Evolutionary conservation across 2,329 filamentous ascomycete genomes (phyloP).

Genomic region (Tolypocladium nubicola): DNA sequence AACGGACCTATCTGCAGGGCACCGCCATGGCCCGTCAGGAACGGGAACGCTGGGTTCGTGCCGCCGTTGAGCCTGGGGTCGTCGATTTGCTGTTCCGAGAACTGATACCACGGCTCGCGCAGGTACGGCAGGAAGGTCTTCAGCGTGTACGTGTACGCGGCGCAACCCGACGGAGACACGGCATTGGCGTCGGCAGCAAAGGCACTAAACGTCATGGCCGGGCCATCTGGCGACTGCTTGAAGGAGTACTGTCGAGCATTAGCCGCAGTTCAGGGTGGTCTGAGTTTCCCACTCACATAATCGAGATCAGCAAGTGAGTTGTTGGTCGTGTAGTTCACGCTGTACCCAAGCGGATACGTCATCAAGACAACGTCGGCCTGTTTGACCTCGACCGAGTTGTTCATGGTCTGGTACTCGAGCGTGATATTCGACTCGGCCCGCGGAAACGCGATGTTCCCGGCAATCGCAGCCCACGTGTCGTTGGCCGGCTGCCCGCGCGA

Average conservation of each 20-base stretch:
- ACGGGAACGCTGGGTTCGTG: slow-evolving; percentile 50
- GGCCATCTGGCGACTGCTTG: slow-evolving; percentile 41
- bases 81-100: slow-evolving; percentile 58
- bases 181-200: slow-evolving; percentile 58
- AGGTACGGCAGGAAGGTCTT: slow-evolving; percentile 53
- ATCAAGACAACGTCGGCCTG: slow-evolving; percentile 60
- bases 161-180: slow-evolving; percentile 56
- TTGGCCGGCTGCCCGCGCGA: slow-evolving; percentile 44
- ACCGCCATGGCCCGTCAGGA: slow-evolving; percentile 61
- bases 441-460: slow-evolving; percentile 8
- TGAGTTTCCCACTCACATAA: slow-evolving; percentile 6
- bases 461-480: slow-evolving; percentile 23
- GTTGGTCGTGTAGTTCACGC: slow-evolving; percentile 18
- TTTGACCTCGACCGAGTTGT: slow-evolving; percentile 54
- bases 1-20: slow-evolving; percentile 57
- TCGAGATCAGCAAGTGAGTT: slow-evolving; percentile 11
- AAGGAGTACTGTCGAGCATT: slow-evolving; percentile 14
- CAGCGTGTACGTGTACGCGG: slow-evolving; percentile 56
- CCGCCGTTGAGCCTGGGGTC: slow-evolving; percentile 45
- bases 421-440: slow-evolving; percentile 32
- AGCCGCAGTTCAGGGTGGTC: neutral
- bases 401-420: slow-evolving; percentile 56
- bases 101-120: slow-evolving; percentile 58
- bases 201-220: slow-evolving; percentile 64
- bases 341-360: slow-evolving; percentile 54